A percentile compares a stretch with the other conserved stretches of the same genome.
Evolutionary conservation across 2,329 filamentous ascomycete species (phyloP).

Genomic region (Pestalotiopsis fici): DNA sequence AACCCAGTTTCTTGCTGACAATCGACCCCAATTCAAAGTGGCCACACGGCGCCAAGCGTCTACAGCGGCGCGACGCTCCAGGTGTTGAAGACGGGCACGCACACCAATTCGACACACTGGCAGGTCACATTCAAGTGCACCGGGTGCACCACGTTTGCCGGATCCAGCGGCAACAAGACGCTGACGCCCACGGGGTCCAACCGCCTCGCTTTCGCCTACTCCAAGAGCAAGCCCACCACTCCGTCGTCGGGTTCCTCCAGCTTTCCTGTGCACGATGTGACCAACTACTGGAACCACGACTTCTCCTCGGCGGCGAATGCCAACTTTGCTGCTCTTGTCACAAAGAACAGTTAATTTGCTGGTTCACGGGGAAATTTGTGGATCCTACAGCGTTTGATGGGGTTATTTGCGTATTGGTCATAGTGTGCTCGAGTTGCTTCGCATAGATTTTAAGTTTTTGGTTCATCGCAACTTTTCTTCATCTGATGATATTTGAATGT

Average conservation of each 20-base stretch:
- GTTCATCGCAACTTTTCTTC: too few relatives aligned
- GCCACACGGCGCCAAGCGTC: conserved; percentile 32
- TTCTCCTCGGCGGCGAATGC: conserved; percentile 27
- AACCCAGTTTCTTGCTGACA: too few relatives aligned
- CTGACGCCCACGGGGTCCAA: conserved; percentile 95
- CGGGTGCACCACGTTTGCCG: conserved; percentile 35
- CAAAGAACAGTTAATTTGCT: conserved; percentile 20
- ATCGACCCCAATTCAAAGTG: too few relatives aligned
- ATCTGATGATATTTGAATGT: too few relatives aligned
- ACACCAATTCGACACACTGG: conserved; percentile 40
- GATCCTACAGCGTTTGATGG: not conserved
- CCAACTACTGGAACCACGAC: conserved; percentile 32
- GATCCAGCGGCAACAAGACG: conserved; percentile 18
- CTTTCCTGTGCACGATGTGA: conserved; percentile 29
- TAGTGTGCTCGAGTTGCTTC: too few relatives aligned
- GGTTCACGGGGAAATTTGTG: not conserved
- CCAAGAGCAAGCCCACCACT: conserved; percentile 21
- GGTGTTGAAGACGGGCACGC: conserved; percentile 36
- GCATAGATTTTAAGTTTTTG: too few relatives aligned
- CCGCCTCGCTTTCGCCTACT: conserved; percentile 60
- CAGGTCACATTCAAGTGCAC: conserved; percentile 39
- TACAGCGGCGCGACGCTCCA: conserved; percentile 31
- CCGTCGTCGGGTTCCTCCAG: conserved; percentile 18
- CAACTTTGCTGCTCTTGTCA: conserved; percentile 25
- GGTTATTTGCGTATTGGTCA: too few relatives aligned